These are phyloP conservation scores for Salvia sclarea DNA, from an alignment of 305 asterid species.

Conservation along the genomic window DNA sequence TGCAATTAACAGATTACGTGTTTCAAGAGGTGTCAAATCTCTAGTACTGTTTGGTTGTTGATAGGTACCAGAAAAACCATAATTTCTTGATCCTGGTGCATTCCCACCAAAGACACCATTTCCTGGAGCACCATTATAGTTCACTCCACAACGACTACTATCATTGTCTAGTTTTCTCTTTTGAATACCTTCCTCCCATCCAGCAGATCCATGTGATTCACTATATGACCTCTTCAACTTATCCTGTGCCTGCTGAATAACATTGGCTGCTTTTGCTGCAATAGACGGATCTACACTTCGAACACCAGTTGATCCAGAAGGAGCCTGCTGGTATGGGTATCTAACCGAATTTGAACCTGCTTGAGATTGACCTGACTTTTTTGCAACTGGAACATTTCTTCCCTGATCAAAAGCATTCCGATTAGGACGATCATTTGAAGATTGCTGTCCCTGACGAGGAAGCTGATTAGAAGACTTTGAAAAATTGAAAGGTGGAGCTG, in stretches of 20 bases:
- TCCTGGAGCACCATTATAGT: constrained; percentile 25
- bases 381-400: constrained; percentile 46
- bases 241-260: constrained; percentile 61
- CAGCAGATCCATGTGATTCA: constrained; percentile 46
- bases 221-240: constrained; percentile 58
- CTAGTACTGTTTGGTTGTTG: constrained; percentile 44
- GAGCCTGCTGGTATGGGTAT: constrained; percentile 38
- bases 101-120: constrained; percentile 30
- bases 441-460: constrained; percentile 34
- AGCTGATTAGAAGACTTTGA: constrained; percentile 27
- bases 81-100: constrained; percentile 37
- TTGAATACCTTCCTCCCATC: constrained; percentile 39
- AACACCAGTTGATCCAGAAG: constrained; percentile 39
- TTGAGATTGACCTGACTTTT: constrained; percentile 43
- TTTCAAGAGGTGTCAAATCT: constrained; percentile 56
- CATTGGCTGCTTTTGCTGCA: constrained; percentile 60
- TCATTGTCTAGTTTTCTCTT: constrained; percentile 52
- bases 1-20: constrained; percentile 48
- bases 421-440: constrained; percentile 37
- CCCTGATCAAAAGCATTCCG: constrained; percentile 38
- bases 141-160: constrained; percentile 38
- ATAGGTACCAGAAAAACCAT: constrained; percentile 40
- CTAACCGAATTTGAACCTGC: constrained; percentile 33
- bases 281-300: constrained; percentile 54
- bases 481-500: constrained; percentile 48